Evolutionary conservation across 345 rosid genomes (phyloP), one percentile per base, ranked within the genome.

Genomic region (Excoecaria cochinchinensis): DNA sequence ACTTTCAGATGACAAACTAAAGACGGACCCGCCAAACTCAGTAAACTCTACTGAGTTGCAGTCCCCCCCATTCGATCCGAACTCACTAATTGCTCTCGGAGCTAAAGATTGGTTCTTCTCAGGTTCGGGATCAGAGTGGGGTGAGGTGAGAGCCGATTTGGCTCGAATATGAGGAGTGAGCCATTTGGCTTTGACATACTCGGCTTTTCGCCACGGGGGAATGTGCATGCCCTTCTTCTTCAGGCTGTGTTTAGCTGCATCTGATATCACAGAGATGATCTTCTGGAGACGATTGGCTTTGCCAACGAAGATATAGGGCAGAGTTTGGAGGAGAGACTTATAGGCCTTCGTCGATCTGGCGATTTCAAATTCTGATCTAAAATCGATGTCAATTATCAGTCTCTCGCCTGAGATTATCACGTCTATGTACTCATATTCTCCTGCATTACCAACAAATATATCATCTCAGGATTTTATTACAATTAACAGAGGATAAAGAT

Each of bases 201-300:
- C 98, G 1, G 87, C 86, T 82, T 91, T 93, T 69, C 99, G 87
- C 99, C 99, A 95, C 0, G 98, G 99, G 63, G 98, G 94, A 2
- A 91, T 74, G 81, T 86, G 95, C 96, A 95, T 93, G 7, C 95
- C 97, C 84, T 88, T 95, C 90, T 90, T 95, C 88, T 86, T 93
- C 81, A 95, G 79, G 79, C 98, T 95, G 76, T 83, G 94, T 76
- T 84, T 89, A 6, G 92, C 99, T 16, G 97, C 99, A 79, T 93
- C 98, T 24, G 99, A 91, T 48, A 91, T 86, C 74, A 95, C 64
- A 15, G 85, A 68, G 55, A 95, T 87, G 76, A 95, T 95, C 86
- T 90, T 93, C 40, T 82, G 84, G 10, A 95, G 84, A 70, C 98
- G 95, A 66, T 93, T 96, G 24, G 91, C 72, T 80, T 91, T 93